Evolutionary conservation across 192 early-diverging fungal genomes (phyloP), one percentile per base, ranked within the genome.

Genomic region (Linnemannia elongata): DNA sequence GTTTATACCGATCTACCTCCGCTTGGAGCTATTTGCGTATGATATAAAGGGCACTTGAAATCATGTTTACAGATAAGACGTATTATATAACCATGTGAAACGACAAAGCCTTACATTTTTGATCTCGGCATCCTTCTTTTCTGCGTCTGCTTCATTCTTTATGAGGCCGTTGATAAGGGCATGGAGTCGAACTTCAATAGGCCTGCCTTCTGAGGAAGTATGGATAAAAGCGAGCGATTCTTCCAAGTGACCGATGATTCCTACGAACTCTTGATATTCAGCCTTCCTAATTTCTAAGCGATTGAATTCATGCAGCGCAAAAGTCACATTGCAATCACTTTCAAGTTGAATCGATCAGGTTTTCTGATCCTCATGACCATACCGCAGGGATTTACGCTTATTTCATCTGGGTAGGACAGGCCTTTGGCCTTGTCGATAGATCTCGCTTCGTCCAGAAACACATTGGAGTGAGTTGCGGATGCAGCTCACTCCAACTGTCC

Each of bases 141-240:
- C 30, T 6, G 27, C 8, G 2, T 57, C 44, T 3, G 44, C 24
- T 45, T 83, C 76, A 38, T 78, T 78, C 22, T 74, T 42, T 1
- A 3, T 39, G 38, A 83, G 42, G n/a, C 36, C 6, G 13, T 44
- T 9, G 3, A 83, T 69, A 38, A 83, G 60, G 2, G 76, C 74
- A 24, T n/a, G 10, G 22, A 83, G 54, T 9, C 82, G 76, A 0
- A 30, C 47, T 41, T 72, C 55, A 0, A 83, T 52, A 1, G 69
- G 27, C 8, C 41, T 63, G 6, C 69, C 75, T 12, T 60, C 22
- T 20, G 49, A 9, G 35, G 69, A 24, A 38, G 71, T 24, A 15
- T 54, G 41, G 17, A 74, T 42, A 15, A 83, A 83, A 8, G 38
- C 15, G 10, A 82, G 75, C 22, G 82, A 74, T 6, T 39, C 47